phyloP scores from a whole-genome alignment of 1,284 basidiomycete genomes.

The Ganoderma sp. region DNA sequence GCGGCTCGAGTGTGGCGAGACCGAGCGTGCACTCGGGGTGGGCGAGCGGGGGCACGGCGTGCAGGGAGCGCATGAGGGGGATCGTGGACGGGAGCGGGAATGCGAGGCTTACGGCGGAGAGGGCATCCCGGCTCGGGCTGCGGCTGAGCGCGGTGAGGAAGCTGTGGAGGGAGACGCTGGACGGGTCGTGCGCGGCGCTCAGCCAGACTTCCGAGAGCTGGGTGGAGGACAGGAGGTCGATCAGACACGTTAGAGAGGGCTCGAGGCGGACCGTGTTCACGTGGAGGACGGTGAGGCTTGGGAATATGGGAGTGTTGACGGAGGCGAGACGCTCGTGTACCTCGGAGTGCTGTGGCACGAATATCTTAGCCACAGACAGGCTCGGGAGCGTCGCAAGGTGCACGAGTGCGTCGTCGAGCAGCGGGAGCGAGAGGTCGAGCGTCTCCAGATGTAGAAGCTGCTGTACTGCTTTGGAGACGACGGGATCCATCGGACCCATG shows the following conservation, averaged over 20 bases:
- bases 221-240: constrained; percentile 21
- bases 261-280: constrained; percentile 25
- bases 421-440: constrained; percentile 24
- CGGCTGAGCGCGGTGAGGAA: constrained; percentile 19
- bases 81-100: constrained; percentile 28
- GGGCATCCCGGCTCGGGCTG: constrained; percentile 19
- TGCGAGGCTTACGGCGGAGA: constrained; percentile 20
- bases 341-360: constrained; percentile 20
- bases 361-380: constrained; percentile 27
- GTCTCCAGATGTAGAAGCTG: constrained; percentile 27
- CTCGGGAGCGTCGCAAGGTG: constrained; percentile 25
- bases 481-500: constrained; percentile 24
- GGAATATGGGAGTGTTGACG: constrained; percentile 20
- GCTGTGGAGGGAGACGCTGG: constrained; percentile 11
- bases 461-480: constrained; percentile 23
- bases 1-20: constrained; percentile 19
- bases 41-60: constrained; percentile 25
- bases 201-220: constrained; percentile 27
- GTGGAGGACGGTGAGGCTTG: constrained; percentile 23
- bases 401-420: constrained; percentile 26
- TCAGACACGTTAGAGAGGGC: constrained; percentile 16
- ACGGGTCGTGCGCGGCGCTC: constrained; percentile 26
- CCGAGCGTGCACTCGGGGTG: constrained; percentile 23
- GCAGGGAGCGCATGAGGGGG: constrained; percentile 29
- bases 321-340: constrained; percentile 22